Conservation (phyloP, 495 filamentous ascomycete genomes). For the Penicillium steckii region DNA sequence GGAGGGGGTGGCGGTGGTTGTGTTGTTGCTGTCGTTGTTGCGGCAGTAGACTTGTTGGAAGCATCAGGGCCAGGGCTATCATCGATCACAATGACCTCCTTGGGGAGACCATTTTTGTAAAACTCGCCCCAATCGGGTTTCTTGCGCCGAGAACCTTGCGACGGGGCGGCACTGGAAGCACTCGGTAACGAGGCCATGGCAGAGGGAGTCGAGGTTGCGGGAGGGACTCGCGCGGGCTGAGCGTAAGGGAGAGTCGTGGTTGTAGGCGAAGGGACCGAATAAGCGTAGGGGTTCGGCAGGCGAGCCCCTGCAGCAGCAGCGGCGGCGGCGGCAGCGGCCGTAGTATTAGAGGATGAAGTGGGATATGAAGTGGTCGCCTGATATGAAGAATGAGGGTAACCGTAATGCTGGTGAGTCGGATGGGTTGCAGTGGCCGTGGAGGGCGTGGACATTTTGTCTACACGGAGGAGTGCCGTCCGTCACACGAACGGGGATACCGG, state of each 20-base stretch:
- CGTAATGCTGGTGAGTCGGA: slow-evolving; percentile 69
- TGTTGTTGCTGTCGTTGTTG: too few species aligned
- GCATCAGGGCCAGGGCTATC: slow-evolving; percentile 74
- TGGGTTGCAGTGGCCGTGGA: slow-evolving; percentile 78
- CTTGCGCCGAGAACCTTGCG: slow-evolving; percentile 57
- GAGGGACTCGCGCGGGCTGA: slow-evolving; percentile 34
- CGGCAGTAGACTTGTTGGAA: slow-evolving; percentile 25
- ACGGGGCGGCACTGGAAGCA: slow-evolving; percentile 34
- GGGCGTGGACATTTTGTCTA: slow-evolving; percentile 74
- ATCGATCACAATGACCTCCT: slow-evolving; percentile 94
- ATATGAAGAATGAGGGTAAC: slow-evolving; percentile 68
- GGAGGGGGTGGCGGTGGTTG: slow-evolving; percentile 25
- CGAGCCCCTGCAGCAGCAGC: slow-evolving; percentile 52
- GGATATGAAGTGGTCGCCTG: slow-evolving; percentile 52
- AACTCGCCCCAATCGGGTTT: slow-evolving; percentile 83
- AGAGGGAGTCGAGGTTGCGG: slow-evolving; percentile 35
- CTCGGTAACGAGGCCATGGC: slow-evolving; percentile 31
- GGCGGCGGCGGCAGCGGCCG: too few species aligned
- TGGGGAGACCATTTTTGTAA: slow-evolving; percentile 89
- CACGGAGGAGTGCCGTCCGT: slow-evolving; percentile 30
- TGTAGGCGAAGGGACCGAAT: slow-evolving; percentile 45
- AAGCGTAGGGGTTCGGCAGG: slow-evolving; percentile 48
- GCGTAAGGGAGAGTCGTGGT: slow-evolving; percentile 38
- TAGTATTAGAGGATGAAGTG: too few species aligned
- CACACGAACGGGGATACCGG: slow-evolving; percentile 35